A percentile compares a stretch with the other conserved stretches of the same genome.
Evolutionary conservation across 768 basidiomycete species (phyloP).

Genomic region (Xanthoconium stramineum): DNA sequence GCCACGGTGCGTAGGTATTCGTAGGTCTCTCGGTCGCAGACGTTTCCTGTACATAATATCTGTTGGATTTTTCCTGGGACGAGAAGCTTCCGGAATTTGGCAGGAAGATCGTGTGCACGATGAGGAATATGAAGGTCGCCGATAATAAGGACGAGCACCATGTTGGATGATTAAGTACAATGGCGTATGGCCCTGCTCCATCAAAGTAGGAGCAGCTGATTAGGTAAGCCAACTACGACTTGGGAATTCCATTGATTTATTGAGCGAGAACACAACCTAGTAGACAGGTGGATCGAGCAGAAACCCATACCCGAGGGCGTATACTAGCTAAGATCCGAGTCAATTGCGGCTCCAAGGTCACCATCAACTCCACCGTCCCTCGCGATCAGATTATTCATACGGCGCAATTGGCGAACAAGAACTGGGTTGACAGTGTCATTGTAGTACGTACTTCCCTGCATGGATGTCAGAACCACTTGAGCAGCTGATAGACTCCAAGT

Average conservation of each 20-base stretch:
- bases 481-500: conserved; percentile 12
- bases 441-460: conserved; percentile 27
- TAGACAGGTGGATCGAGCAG: neutral
- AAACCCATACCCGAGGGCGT: neutral
- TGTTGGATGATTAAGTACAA: conserved; percentile 18
- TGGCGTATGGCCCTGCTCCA: neutral
- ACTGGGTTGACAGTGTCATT: conserved; percentile 15
- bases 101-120: conserved; percentile 82
- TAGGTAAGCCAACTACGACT: conserved; percentile 22
- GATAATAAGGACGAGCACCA: conserved; percentile 90
- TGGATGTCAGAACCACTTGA: conserved; percentile 10
- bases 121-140: conserved; percentile 98
- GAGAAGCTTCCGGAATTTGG: conserved; percentile 95
- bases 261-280: neutral
- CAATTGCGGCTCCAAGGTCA: neutral
- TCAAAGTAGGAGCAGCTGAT: conserved; percentile 1
- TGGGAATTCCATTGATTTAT: neutral
- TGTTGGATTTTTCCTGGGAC: conserved; percentile 97
- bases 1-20: conserved; percentile 95
- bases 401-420: neutral
- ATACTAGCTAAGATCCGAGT: neutral
- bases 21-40: conserved; percentile 96
- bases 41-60: conserved; percentile 95
- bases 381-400: conserved; percentile 5
- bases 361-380: conserved; percentile 5